Evolutionary conservation across 345 rosid species (phyloP).

Genomic region (Hibiscus tridactylites): DNA sequence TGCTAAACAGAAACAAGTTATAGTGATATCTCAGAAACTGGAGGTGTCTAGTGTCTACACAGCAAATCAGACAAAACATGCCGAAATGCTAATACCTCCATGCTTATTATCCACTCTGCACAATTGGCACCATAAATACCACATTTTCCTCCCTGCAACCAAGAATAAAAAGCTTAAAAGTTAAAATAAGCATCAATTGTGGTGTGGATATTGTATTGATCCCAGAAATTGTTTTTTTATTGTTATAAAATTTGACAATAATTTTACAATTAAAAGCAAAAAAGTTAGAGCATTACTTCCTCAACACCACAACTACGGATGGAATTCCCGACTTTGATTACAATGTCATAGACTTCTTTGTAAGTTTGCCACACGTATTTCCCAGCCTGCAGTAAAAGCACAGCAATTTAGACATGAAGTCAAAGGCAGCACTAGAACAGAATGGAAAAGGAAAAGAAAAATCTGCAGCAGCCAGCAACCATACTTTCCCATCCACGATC

Average conservation of each 20-base stretch:
- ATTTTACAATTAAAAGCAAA: background rate
- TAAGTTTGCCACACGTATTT: constrained; percentile 83
- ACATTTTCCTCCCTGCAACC: constrained; percentile 63
- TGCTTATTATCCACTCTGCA: constrained; percentile 91
- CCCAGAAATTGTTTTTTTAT: background rate
- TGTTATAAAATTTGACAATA: background rate
- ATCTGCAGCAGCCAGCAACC: background rate
- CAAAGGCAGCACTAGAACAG: background rate
- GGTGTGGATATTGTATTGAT: background rate
- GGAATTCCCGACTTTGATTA: constrained; percentile 74
- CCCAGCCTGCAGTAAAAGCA: constrained; percentile 51
- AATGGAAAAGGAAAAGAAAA: background rate
- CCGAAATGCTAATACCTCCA: constrained; percentile 60
- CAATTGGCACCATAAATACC: constrained; percentile 91
- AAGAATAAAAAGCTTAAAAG: background rate
- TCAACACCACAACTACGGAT: constrained; percentile 73
- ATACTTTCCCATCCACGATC: constrained; percentile 71
- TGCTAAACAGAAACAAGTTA: constrained; percentile 3
- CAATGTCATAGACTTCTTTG: constrained; percentile 67
- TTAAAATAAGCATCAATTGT: background rate
- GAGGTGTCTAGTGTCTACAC: background rate
- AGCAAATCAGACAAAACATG: background rate
- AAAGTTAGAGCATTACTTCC: constrained; percentile 36
- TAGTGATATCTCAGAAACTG: background rate
- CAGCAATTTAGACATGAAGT: background rate